Evolutionary conservation across 2,329 filamentous ascomycete species (phyloP), one percentile per base, ranked within the genome.

Genomic region (Paracoccidioides lutzii): DNA sequence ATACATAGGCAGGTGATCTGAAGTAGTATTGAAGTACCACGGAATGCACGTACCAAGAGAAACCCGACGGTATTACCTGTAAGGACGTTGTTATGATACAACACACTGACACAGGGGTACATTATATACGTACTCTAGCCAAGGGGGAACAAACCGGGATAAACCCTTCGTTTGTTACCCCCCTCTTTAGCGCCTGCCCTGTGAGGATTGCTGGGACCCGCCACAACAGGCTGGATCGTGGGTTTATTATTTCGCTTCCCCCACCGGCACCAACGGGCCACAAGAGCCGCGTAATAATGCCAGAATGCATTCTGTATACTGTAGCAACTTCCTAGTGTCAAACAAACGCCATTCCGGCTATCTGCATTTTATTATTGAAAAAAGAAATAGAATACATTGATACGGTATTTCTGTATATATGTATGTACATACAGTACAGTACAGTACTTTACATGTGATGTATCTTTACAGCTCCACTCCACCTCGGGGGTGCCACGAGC

Each of bases 121-220:
- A 5, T 48, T 22, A 22, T 22, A 22, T 22, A 22, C 22, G 22
- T 22, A 22, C 22, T 22, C 22, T 22, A 2, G 22, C 22, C 22
- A 22, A 22, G 22, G 22, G 22, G 43, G 45, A 28, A 49, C 53
- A 55, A 55, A 55, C 53, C 53, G 53, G 53, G 49, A 55, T 37
- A 30, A n/a, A 49, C 43, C 53, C 53, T 33, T 10, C 44, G 43
- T 10, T 15, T 8, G 28, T 40, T 49, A 40, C 3, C 35, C 3
- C 15, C 15, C 44, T 22, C 35, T 3, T 49, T 49, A 6, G 37
- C 37, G 7, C 12, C 12, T 12, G 45, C 45, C 30, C 33, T 49
- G 46, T 49, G 46, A 49, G 32, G 45, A 49, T 37, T 37, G 22
- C 9, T 33, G 12, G 28, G 30, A 32, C 45, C 32, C 42, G 40